Evolutionary conservation across 2,329 filamentous ascomycete species (phyloP).

Genomic region (Rutstroemia sp.): DNA sequence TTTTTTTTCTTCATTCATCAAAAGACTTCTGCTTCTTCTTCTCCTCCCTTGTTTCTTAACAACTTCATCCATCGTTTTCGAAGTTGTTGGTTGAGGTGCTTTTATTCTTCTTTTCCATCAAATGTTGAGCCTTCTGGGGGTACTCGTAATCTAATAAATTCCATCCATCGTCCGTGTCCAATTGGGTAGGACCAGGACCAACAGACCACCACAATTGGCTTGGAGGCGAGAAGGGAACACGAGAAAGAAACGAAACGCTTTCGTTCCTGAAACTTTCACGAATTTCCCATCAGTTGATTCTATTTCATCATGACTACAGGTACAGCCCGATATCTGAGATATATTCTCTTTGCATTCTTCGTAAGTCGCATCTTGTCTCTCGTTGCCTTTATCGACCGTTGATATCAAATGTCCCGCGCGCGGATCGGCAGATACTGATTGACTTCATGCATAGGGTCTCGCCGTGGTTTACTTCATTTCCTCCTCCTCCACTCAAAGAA

Average conservation of each 20-base stretch:
- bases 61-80: background rate
- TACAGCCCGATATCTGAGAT: constrained; percentile 61
- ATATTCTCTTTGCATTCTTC: constrained; percentile 75
- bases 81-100: background rate
- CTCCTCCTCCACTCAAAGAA: constrained; percentile 43
- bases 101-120: too few species aligned
- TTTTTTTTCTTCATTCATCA: too few species aligned
- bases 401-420: background rate
- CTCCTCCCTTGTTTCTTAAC: background rate
- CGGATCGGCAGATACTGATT: background rate
- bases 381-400: background rate
- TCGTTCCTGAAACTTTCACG: too few species aligned
- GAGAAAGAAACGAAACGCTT: background rate
- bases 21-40: background rate
- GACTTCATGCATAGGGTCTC: constrained; percentile 41
- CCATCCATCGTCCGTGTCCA: constrained; percentile 1
- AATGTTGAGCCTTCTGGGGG: too few species aligned
- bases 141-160: too few species aligned
- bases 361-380: constrained; percentile 44
- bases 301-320: constrained; percentile 26
- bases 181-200: background rate
- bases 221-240: background rate
- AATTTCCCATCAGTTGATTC: background rate
- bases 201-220: background rate
- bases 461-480: constrained; percentile 79